A percentile compares a stretch with the other conserved stretches of the same genome.
Evolutionary conservation across 208 protist species (phyloP).

Genomic region (Trypanosoma conorhini): DNA sequence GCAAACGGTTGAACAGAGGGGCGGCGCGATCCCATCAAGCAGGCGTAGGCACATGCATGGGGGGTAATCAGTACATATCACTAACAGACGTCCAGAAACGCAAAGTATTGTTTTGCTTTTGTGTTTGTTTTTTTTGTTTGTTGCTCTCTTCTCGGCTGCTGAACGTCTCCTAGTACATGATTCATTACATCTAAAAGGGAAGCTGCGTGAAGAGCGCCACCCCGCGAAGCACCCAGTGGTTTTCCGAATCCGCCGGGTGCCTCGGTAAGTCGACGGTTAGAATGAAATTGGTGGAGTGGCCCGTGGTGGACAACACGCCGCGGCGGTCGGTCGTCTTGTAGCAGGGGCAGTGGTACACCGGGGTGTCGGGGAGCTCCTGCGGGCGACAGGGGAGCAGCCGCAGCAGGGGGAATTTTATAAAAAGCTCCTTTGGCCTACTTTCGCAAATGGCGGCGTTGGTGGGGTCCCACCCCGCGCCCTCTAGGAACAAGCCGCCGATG

Average conservation of each 20-base stretch:
- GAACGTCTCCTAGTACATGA: slow-evolving; percentile 7
- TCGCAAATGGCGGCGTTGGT: slow-evolving; percentile 76
- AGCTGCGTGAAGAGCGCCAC: slow-evolving; percentile 91
- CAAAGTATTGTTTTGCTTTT: too few species aligned
- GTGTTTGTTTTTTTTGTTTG: neutral
- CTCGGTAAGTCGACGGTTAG: slow-evolving; percentile 89
- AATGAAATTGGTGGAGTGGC: slow-evolving; percentile 98
- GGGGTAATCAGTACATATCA: too few species aligned
- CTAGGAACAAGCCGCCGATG: slow-evolving; percentile 90
- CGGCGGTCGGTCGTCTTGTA: slow-evolving; percentile 96
- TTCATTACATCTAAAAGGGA: slow-evolving; percentile 66
- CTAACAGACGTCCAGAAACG: too few species aligned
- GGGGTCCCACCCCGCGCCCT: slow-evolving; percentile 85
- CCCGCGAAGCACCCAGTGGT: slow-evolving; percentile 93
- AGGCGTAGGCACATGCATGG: too few species aligned
- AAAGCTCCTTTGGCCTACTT: slow-evolving; percentile 92
- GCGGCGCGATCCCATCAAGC: too few species aligned
- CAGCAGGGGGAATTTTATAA: slow-evolving; percentile 87
- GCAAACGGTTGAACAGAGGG: too few species aligned
- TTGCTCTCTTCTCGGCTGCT: neutral
- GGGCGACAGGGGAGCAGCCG: slow-evolving; percentile 54
- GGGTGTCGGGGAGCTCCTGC: slow-evolving; percentile 49
- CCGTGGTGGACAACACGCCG: slow-evolving; percentile 96
- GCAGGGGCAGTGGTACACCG: slow-evolving; percentile 92
- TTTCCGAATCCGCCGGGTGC: slow-evolving; percentile 52